Evolutionary conservation across 202 grass and related monocot species (phyloP), one percentile per base, ranked within the genome.

Genomic region (Setaria italica): DNA sequence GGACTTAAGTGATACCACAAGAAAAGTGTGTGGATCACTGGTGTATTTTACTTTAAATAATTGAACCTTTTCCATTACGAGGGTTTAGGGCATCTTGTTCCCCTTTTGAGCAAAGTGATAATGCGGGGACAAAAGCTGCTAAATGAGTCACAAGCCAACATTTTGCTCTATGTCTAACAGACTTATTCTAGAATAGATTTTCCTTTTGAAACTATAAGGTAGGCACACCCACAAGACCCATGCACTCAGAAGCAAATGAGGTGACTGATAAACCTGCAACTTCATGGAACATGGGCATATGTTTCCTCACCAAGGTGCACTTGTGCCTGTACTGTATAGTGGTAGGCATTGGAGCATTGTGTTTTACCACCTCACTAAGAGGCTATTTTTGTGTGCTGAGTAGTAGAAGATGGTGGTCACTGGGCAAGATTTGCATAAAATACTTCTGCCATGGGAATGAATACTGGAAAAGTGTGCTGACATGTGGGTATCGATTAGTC

Each of bases 391-490:
- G 5, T 47, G n/a, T 73, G n/a, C 33, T n/a, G 3, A 62, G 12
- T 54, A 41, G 54, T 79, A 25, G 25, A 25, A 25, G 19, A 62
- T 71, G 35, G n/a, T 71, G 9, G 21, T 6, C 2, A 6, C 21
- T 60, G 3, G 78, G 69, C 43, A 45, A 71, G 17, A 34, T 62
- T 42, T 63, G 68, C 34, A 33, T 80, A 72, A 86, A 86, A 65
- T 2, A 80, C 47, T 55, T 51, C 13, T 62, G 15, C n/a, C 17
- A 66, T 70, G 33, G 8, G 11, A 3, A 5, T 2, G 39, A 76
- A 21, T 80, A 80, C 85, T 29, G 62, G 45, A 85, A 11, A 87
- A 74, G 47, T 86, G 43, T 25, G 70, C 19, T 5, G 34, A 34
- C 32, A 67, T 75, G 19, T 47, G 25, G 17, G 55, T 80, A 66